A percentile compares a stretch with the other conserved stretches of the same genome.
Conservation (phyloP, 345 rosid genomes). For the Anacardium occidentale region DNA sequence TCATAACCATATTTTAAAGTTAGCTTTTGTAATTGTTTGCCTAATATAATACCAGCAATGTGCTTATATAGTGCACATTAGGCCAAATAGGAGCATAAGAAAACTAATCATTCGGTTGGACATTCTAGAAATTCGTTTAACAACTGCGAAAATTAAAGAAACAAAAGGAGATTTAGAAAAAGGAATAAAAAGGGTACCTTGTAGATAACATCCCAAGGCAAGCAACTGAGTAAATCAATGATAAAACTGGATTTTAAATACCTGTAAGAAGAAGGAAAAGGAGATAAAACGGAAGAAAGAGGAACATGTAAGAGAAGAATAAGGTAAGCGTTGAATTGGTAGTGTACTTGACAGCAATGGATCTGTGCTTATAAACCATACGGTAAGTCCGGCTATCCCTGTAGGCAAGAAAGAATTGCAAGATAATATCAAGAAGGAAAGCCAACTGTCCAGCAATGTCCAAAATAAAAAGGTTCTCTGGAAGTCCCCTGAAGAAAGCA, state of each 20-base stretch:
- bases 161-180: neutral
- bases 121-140: no score
- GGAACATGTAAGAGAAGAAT: neutral
- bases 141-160: no score
- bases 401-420: conserved; percentile 65
- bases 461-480: conserved; percentile 57
- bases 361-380: conserved; percentile 47
- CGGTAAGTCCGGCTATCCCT: conserved; percentile 60
- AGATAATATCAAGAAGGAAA: conserved; percentile 64
- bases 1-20: no score
- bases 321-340: neutral
- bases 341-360: conserved; percentile 39
- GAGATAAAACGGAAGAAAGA: neutral
- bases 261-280: conserved; percentile 29
- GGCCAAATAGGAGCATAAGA: no score
- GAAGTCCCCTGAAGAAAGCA: conserved; percentile 82
- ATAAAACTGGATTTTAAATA: conserved; percentile 73
- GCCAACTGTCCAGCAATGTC: conserved; percentile 80
- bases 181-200: conserved; percentile 43
- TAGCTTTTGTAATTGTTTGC: no score
- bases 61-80: no score
- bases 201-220: conserved; percentile 85
- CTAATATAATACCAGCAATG: no score
- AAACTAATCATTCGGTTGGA: no score
- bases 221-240: conserved; percentile 63